A percentile compares a stretch with the other conserved stretches of the same genome.
Evolutionary conservation across 2,329 filamentous ascomycete genomes (phyloP).

Genomic region (Nannizziopsis arthrosporioides): DNA sequence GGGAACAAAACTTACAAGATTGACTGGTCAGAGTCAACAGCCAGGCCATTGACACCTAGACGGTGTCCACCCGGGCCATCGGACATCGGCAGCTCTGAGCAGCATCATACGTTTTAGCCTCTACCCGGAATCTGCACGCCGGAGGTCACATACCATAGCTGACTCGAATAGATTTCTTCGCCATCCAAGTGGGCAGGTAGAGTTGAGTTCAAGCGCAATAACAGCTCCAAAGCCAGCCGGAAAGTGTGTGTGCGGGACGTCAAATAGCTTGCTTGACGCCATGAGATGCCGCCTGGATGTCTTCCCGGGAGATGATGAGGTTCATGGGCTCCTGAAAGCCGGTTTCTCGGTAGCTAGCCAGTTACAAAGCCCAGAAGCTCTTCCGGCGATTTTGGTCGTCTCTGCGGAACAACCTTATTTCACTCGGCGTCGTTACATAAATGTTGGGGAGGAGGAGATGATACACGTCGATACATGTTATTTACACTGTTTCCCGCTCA

Average conservation of each 20-base stretch:
- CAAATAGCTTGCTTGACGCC: not conserved
- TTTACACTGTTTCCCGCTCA: no score
- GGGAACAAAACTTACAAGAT: constrained; percentile 54
- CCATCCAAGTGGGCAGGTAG: constrained; percentile 37
- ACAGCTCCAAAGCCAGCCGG: not conserved
- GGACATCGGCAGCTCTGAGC: constrained; percentile 48
- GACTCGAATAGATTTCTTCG: constrained; percentile 57
- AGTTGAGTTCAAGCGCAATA: not conserved
- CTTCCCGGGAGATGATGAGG: no score
- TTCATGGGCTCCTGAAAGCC: no score
- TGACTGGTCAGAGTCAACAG: constrained; percentile 68
- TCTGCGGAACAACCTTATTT: constrained; percentile 8
- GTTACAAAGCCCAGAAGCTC: no score
- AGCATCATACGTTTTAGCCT: not conserved
- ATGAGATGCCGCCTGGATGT: not conserved
- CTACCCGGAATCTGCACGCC: constrained; percentile 5
- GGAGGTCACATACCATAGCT: constrained; percentile 49
- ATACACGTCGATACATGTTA: no score
- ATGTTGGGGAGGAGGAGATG: no score
- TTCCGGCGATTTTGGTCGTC: not conserved
- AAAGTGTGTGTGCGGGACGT: not conserved
- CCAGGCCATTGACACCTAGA: constrained; percentile 87
- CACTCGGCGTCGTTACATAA: not conserved
- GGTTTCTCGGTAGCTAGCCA: no score
- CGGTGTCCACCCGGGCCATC: constrained; percentile 73